phyloP scores from a whole-genome alignment of 345 rosid genomes.

The rapeseed (Brassica napus) region Da-Ae NC_063439.1:21942001-21942500 shows the following conservation, averaged over 20 bases:
- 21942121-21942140: constrained; percentile 19
- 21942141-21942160: constrained; percentile 39
- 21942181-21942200: constrained; percentile 9
- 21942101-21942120: constrained; percentile 14
- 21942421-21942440: not conserved
- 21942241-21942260: not conserved
- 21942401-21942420: constrained; percentile 12
- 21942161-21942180: constrained; percentile 33
- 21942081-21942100: constrained; percentile 36
- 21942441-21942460: not conserved
- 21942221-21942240: constrained; percentile 7
- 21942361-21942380: too few species aligned
- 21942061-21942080: constrained; percentile 38
- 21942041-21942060: constrained; percentile 50
- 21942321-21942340: not conserved
- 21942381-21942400: constrained; percentile 9
- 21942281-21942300: not conserved
- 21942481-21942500: constrained; percentile 1
- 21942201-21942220: not conserved
- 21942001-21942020: not conserved
- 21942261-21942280: constrained; percentile 13
- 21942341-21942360: not conserved
- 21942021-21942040: not conserved
- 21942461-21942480: not conserved
- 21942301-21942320: constrained; percentile 9